phyloP scores from a whole-genome alignment of 331 rosid genomes.

The Pyrus hybrid region DNA sequence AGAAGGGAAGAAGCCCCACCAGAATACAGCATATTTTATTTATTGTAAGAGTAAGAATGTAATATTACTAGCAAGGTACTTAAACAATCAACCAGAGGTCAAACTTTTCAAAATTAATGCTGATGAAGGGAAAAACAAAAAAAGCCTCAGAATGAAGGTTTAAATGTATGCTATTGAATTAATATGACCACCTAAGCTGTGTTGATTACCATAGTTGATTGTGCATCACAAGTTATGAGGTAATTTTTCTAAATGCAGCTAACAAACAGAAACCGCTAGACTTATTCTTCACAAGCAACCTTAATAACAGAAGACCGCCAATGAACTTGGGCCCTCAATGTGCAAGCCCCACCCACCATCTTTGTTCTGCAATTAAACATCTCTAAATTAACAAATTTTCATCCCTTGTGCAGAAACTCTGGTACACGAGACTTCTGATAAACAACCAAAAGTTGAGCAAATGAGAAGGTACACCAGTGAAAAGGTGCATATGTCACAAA shows the following conservation, averaged over 20 bases:
- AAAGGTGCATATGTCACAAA: not conserved
- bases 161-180: not conserved
- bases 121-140: not conserved
- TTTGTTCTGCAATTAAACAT: slow-evolving; percentile 48
- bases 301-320: slow-evolving; percentile 55
- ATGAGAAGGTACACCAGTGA: not conserved
- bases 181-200: not conserved
- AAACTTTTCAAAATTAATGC: not conserved
- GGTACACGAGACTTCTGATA: not conserved
- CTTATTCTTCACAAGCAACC: slow-evolving; percentile 28
- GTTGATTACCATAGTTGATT: not conserved
- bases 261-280: too few relatives aligned
- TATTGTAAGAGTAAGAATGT: not conserved
- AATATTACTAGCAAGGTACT: not conserved
- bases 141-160: not conserved
- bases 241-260: too few relatives aligned
- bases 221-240: not conserved
- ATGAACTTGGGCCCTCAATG: slow-evolving; percentile 89
- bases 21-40: not conserved
- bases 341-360: slow-evolving; percentile 98
- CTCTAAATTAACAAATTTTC: slow-evolving; percentile 1
- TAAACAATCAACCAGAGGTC: not conserved
- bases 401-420: not conserved
- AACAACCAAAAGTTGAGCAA: not conserved
- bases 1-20: not conserved